Base-by-base conservation (phyloP, 2,329 filamentous ascomycete species). In the Albophoma yamanashiensis region DNA sequence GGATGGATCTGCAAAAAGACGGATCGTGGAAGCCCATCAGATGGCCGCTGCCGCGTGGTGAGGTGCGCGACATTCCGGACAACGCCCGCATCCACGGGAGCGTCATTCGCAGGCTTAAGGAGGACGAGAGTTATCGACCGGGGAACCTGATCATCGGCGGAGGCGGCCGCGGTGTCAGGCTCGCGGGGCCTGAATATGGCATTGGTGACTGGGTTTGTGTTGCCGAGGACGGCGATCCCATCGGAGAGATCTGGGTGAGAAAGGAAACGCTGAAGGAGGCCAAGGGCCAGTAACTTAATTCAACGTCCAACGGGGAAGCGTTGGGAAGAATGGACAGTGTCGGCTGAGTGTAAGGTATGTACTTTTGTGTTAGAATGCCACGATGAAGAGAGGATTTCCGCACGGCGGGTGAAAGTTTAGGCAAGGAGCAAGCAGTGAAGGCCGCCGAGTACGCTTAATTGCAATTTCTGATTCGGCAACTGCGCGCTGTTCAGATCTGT, bases 81-180 rank as follows among this genome's bases (percentile, higher is more conserved):
- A 78, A 87, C 59, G 89, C 86, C 0, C 78, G 85, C 27, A 82
- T 94, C 2, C 90, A 94, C 66, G 82, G 85, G 50, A 89, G 86
- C 27, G 90, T 91, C 0, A 85, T 94, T 60, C 82, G 83, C 22
- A 81, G 90, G 8, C 88, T 94, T 85, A 71, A 84, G 55, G 72
- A 75, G 9, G 82, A 92, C 62, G 69, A 78, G 1, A 75, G 66
- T 0, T 94, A 93, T 67, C 79, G 90, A 0, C 90, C 90, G 0
- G 90, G 90, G 0, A 94, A 94, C 62, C 71, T 94, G 58, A 91
- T 94, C 62, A 74, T 92, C 3, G 90, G 90, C 0, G 90, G 90
- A 1, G 90, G 90, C 20, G 90, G 90, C 0, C 77, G 89, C 38
- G 90, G 89, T 0, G 77, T 85, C 1, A 78, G 83, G 34, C 74